Evolutionary conservation across 1,284 basidiomycete genomes (phyloP).

Genomic region (Porogramme epimiltina): DNA sequence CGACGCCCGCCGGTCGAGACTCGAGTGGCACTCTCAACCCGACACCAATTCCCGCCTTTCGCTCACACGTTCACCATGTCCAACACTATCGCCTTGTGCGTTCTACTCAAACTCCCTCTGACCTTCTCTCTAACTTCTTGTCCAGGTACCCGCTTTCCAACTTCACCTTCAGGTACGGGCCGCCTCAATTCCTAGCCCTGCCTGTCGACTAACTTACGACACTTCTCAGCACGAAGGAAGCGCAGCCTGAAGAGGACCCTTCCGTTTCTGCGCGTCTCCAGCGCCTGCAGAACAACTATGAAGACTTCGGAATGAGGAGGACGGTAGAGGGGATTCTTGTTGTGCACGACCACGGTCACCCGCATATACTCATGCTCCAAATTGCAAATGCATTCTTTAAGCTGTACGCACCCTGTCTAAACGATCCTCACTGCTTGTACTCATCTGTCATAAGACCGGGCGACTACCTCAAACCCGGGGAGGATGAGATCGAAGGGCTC

Average conservation of each 20-base stretch:
- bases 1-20: not conserved
- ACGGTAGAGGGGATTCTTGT: slow-evolving; percentile 97
- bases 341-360: slow-evolving; percentile 92
- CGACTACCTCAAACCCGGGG: slow-evolving; percentile 96
- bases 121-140: not conserved
- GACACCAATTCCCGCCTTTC: too few species aligned
- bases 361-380: slow-evolving; percentile 96
- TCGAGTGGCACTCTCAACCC: too few species aligned
- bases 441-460: slow-evolving; percentile 62
- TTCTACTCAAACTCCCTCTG: slow-evolving; percentile 15
- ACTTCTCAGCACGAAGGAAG: slow-evolving; percentile 79
- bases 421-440: not conserved
- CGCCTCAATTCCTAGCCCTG: not conserved
- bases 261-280: slow-evolving; percentile 90
- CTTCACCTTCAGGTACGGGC: slow-evolving; percentile 78
- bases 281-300: slow-evolving; percentile 93
- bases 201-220: not conserved
- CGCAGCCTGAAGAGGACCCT: slow-evolving; percentile 95
- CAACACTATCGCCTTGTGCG: slow-evolving; percentile 76
- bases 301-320: slow-evolving; percentile 92
- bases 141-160: slow-evolving; percentile 81
- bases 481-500: slow-evolving; percentile 90
- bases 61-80: slow-evolving; percentile 48
- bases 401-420: slow-evolving; percentile 59
- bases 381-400: slow-evolving; percentile 99